These are phyloP conservation scores for Trichoderma asperelloides DNA, from an alignment of 495 filamentous ascomycete genomes.

Conservation along the genomic window DNA sequence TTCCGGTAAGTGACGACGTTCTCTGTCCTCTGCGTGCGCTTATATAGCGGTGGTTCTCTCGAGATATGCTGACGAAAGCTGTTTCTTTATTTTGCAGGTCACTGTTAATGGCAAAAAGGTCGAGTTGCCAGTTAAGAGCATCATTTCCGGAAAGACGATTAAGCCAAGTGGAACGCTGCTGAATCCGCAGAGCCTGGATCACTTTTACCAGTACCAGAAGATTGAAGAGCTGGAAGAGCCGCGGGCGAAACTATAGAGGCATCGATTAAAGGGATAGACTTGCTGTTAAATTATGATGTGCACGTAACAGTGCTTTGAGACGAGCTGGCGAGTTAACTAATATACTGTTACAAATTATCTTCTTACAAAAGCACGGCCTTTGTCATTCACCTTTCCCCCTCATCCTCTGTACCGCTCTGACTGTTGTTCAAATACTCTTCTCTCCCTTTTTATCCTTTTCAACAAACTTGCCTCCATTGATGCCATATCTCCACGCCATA, in stretches of 20 bases:
- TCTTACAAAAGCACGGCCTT: not conserved
- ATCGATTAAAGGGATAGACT: not conserved
- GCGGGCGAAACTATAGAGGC: constrained; percentile 37
- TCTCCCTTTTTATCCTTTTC: constrained; percentile 7
- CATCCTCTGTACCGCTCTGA: not conserved
- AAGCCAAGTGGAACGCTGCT: constrained; percentile 69
- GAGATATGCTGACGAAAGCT: not conserved
- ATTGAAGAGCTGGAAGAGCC: constrained; percentile 52
- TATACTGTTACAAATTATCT: not conserved
- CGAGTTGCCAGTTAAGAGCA: constrained; percentile 77
- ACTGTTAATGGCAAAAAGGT: constrained; percentile 84
- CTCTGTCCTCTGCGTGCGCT: constrained; percentile 8
- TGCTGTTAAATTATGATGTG: not conserved
- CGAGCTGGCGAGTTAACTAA: not conserved
- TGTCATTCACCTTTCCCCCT: no score
- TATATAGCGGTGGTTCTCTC: not conserved
- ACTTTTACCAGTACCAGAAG: constrained; percentile 72
- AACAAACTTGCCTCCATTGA: constrained; percentile 23
- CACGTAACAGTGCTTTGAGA: not conserved
- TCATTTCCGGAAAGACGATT: constrained; percentile 64
- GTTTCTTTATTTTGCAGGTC: constrained; percentile 37
- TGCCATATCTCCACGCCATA: constrained; percentile 29
- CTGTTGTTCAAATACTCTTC: not conserved
- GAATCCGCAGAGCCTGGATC: constrained; percentile 66
- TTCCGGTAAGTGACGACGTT: constrained; percentile 52